A percentile compares a stretch with the other conserved stretches of the same genome.
These are phyloP conservation scores for Saccharomyces pastorianus DNA, from an alignment of 1,139 yeast genomes.

Conservation along the genomic window DNA sequence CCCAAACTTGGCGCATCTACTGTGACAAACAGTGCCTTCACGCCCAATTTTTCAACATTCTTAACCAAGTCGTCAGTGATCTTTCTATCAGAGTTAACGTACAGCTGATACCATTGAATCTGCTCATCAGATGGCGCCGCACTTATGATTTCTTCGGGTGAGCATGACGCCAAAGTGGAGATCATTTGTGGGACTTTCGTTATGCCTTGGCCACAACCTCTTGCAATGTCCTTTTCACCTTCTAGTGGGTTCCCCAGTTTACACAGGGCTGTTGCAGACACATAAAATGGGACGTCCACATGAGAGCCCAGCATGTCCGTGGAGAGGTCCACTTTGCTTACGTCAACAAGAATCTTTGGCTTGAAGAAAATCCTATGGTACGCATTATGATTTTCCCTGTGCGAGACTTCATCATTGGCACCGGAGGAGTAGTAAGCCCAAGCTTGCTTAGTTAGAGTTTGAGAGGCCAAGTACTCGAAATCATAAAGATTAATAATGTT, in stretches of 20 bases:
- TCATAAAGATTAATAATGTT: constrained; percentile 29
- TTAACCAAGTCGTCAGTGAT: constrained; percentile 52
- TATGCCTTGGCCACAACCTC: constrained; percentile 56
- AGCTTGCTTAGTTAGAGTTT: constrained; percentile 65
- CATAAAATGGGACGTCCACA: constrained; percentile 61
- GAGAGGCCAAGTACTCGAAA: constrained; percentile 77
- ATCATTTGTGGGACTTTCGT: constrained; percentile 72
- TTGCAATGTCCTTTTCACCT: constrained; percentile 72
- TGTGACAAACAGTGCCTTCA: constrained; percentile 73
- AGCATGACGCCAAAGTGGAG: constrained; percentile 69
- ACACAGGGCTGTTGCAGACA: constrained; percentile 76
- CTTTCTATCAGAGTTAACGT: constrained; percentile 66
- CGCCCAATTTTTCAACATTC: constrained; percentile 68
- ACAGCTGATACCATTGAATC: constrained; percentile 80
- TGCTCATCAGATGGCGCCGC: constrained; percentile 43
- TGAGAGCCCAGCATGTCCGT: constrained; percentile 48
- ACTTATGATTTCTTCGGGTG: constrained; percentile 64
- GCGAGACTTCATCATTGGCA: constrained; percentile 82
- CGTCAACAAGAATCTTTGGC: constrained; percentile 65
- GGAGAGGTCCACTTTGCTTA: constrained; percentile 43
- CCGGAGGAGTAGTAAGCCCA: constrained; percentile 93
- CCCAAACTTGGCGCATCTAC: constrained; percentile 95
- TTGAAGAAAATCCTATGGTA: constrained; percentile 80
- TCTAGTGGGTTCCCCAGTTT: constrained; percentile 66
- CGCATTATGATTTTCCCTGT: constrained; percentile 83